Percentiles rank a stretch among this genome's conserved stretches.
These are phyloP conservation scores for Vitis hybrid DNA, from an alignment of 177 flowering plant species.

Conservation along the genomic window DNA sequence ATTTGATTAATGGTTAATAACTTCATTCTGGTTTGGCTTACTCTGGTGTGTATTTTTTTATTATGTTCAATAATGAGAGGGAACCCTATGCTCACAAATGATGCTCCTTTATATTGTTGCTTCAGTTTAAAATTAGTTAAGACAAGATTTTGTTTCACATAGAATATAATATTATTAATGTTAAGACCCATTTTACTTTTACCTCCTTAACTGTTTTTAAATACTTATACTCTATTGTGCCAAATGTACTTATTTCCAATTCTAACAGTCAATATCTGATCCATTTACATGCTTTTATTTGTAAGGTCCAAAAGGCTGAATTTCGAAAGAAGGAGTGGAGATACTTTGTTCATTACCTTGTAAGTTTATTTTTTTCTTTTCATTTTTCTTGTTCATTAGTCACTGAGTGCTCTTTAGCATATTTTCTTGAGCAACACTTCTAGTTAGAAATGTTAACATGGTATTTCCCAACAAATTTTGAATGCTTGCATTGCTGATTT, in stretches of 20 bases:
- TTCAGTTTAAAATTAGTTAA: neutral
- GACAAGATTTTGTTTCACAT: neutral
- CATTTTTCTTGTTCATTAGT: neutral
- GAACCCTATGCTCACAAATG: neutral
- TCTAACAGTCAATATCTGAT: neutral
- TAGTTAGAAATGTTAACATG: no score
- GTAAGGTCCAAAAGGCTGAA: conserved; percentile 81
- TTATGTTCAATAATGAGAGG: neutral
- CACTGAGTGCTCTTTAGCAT: no score
- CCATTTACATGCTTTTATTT: conserved; percentile 1
- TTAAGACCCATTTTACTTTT: neutral
- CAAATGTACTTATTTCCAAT: neutral
- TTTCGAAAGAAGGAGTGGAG: conserved; percentile 66
- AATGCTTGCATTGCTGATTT: conserved; percentile 2
- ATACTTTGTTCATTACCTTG: conserved; percentile 79
- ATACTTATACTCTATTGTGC: neutral
- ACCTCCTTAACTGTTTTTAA: neutral
- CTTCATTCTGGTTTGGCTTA: neutral
- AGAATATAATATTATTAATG: neutral
- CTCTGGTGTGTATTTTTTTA: neutral
- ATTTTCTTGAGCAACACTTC: no score
- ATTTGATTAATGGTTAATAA: neutral
- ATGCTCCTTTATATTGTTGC: neutral
- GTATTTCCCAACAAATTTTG: neutral
- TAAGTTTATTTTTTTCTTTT: conserved; percentile 27